Evolutionary conservation across 768 basidiomycete genomes (phyloP).

Genomic region (Boletellus ananas): DNA sequence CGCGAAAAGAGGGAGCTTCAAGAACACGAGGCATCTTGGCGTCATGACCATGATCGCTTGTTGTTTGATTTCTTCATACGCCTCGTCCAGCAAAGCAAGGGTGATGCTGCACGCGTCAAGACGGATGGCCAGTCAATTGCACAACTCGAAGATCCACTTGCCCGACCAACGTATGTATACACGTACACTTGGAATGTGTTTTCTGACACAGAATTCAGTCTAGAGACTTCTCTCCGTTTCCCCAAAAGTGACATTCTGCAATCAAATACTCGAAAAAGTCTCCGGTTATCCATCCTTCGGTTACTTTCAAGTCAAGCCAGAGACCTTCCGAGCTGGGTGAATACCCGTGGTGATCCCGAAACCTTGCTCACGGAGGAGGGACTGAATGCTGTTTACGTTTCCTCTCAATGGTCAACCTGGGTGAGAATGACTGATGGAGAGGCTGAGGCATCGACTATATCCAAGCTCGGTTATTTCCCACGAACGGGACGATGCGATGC

Average conservation of each 20-base stretch:
- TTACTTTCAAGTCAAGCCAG: background rate
- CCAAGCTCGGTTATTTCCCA: background rate
- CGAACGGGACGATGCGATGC: background rate
- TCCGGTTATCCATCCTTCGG: background rate
- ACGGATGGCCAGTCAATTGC: background rate
- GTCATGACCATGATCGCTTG: constrained; percentile 9
- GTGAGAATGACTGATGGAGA: background rate
- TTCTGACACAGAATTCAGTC: background rate
- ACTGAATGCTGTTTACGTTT: background rate
- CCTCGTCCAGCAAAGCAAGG: background rate
- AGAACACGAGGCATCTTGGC: background rate
- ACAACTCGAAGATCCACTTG: background rate
- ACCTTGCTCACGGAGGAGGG: background rate
- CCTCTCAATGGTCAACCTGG: background rate
- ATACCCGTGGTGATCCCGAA: background rate
- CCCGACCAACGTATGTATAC: background rate
- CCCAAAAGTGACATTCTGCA: background rate
- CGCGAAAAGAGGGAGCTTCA: constrained; percentile 1
- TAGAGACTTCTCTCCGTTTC: background rate
- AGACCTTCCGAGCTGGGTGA: background rate
- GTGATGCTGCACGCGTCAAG: background rate
- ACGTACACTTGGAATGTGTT: background rate
- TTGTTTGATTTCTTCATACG: constrained; percentile 11
- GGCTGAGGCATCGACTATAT: background rate
- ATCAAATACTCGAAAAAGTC: background rate